Base-by-base conservation (phyloP, 257 asterid genomes). In the Thymus quinquecostatus region DNA sequence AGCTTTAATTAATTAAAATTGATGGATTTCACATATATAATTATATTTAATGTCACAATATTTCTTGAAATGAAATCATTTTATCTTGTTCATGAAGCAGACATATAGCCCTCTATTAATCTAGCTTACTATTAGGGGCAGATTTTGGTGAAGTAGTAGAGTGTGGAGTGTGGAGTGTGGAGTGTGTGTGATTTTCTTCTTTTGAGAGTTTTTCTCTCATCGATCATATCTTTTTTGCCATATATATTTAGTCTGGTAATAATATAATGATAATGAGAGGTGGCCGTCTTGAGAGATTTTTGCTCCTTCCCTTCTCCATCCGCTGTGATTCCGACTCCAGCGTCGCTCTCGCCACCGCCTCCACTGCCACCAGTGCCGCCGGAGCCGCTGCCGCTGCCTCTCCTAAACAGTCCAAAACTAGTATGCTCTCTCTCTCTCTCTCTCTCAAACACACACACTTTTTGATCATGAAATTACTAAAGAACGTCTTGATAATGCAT, bases 241-340 rank as follows among this genome's bases (percentile, higher is more conserved):
- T 44, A 44, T 44, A 44, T 38, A 44, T 41, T 38, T 2, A 41
- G 2, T 44, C 12, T 9, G 49, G 6, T 38, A 38, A 44, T 44
- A 44, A 8, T 44, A 7, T 21, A 11, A 75, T 69, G 68, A 70
- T 72, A 55, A 71, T 60, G 47, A 72, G 63, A 77, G 78, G 74
- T 43, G 75, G 75, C 33, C 77, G 73, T 57, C 30, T 79, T 5
- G 80, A 70, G n/a, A 79, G 71, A 71, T 73, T 82, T 56, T 36
- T 77, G 53, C 75, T 79, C 10, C 68, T 79, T 48, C 82, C 84
- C 1, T 79, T 79, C 75, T 76, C 84, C 44, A 33, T 76, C 29
- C 76, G 86, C 11, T 82, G 86, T 29, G 74, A 79, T 45, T 82
- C 86, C 3, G 69, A 79, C 4, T 66, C 84, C 0, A 79, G 84